Percentiles rank a stretch among this genome's conserved stretches.
Conservation (phyloP, 306 rosid genomes). For the Prunus fruticosa region DNA sequence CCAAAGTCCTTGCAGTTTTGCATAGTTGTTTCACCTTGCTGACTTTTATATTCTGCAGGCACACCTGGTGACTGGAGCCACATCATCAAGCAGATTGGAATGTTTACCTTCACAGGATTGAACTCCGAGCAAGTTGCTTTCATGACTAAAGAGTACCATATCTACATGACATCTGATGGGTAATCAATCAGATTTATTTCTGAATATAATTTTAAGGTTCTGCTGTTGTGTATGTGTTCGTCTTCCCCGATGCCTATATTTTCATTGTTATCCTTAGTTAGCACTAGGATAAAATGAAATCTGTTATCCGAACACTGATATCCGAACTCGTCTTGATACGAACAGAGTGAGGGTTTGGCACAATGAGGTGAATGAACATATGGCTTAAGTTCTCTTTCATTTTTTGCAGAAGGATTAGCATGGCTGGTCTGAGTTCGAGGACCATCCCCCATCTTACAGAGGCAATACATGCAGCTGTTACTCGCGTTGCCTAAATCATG, state of each 20-base stretch:
- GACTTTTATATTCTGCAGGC: slow-evolving; percentile 42
- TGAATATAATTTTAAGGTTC: neutral
- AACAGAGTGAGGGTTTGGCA: neutral
- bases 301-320: neutral
- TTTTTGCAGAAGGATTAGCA: slow-evolving; percentile 90
- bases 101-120: slow-evolving; percentile 98
- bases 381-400: neutral
- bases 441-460: slow-evolving; percentile 91
- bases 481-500: slow-evolving; percentile 32
- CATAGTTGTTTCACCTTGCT: neutral
- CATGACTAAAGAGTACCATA: slow-evolving; percentile 89
- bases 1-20: neutral
- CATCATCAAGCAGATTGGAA: slow-evolving; percentile 95
- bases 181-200: slow-evolving; percentile 29
- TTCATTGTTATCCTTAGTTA: no score
- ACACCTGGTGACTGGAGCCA: slow-evolving; percentile 99
- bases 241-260: no score
- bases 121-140: slow-evolving; percentile 80
- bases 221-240: neutral
- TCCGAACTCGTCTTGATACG: neutral
- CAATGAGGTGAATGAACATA: neutral
- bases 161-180: slow-evolving; percentile 99
- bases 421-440: slow-evolving; percentile 95
- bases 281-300: no score
- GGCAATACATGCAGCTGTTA: slow-evolving; percentile 87